These are phyloP conservation scores for Obelidium mucronatum DNA, from an alignment of 192 early-diverging fungal genomes.

Conservation along the genomic window DNA sequence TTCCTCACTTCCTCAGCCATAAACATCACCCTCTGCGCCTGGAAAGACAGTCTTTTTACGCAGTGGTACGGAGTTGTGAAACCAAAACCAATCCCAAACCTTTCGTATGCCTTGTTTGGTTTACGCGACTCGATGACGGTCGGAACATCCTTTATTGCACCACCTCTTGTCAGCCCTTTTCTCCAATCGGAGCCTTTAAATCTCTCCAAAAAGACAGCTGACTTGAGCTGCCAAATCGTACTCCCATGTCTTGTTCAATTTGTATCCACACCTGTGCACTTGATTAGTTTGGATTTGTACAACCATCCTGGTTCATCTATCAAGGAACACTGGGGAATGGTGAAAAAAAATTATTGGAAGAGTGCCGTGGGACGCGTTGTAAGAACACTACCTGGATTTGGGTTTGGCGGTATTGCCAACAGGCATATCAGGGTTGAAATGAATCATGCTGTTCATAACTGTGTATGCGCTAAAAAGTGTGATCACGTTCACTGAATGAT, in stretches of 20 bases:
- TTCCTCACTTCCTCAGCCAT: conserved; percentile 44
- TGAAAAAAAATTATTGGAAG: conserved; percentile 36
- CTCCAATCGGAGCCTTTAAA: conserved; percentile 13
- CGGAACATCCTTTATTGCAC: conserved; percentile 51
- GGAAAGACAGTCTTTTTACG: conserved; percentile 55
- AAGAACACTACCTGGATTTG: conserved; percentile 48
- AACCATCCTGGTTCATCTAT: conserved; percentile 33
- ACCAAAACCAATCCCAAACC: conserved; percentile 40
- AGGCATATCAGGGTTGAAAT: background rate
- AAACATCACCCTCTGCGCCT: conserved; percentile 49
- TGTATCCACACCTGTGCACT: conserved; percentile 50
- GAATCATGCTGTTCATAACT: too few relatives aligned
- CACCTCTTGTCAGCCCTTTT: conserved; percentile 22
- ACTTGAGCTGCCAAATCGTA: conserved; percentile 43
- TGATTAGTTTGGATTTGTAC: conserved; percentile 58
- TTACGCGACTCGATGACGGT: conserved; percentile 49
- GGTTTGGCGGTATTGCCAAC: conserved; percentile 51
- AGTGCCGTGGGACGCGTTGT: conserved; percentile 45
- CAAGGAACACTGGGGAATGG: background rate
- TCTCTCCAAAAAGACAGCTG: conserved; percentile 10
- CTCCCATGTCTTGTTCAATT: conserved; percentile 54
- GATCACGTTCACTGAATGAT: too few relatives aligned
- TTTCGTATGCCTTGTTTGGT: conserved; percentile 43
- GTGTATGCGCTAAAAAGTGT: too few relatives aligned
- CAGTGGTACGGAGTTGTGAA: conserved; percentile 18